Conservation (phyloP, 2,329 filamentous ascomycete genomes). For the Fusarium odoratissimum region DNA sequence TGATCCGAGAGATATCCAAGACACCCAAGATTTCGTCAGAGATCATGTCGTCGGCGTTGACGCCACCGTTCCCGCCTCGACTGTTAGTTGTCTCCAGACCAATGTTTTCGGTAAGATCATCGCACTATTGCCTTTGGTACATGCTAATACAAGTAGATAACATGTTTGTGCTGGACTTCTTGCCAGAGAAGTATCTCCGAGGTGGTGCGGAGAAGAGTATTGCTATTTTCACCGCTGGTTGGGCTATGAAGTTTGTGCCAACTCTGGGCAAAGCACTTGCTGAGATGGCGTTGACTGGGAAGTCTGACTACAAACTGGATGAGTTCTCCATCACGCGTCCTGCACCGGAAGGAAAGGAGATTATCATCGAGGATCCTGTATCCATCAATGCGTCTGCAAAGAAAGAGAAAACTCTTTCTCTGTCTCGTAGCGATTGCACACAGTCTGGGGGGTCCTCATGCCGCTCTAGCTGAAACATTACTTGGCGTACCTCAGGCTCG, state of each 20-base stretch:
- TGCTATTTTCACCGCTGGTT: slow-evolving; percentile 22
- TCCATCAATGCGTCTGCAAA: background rate
- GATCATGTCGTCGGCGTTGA: slow-evolving; percentile 26
- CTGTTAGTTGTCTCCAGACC: slow-evolving; percentile 24
- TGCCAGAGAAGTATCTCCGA: slow-evolving; percentile 21
- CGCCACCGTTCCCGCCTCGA: slow-evolving; percentile 15
- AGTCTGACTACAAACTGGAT: slow-evolving; percentile 17
- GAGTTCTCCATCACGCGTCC: slow-evolving; percentile 23
- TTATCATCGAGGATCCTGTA: slow-evolving; percentile 8
- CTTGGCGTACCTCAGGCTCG: too few relatives aligned
- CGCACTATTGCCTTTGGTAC: fast-evolving
- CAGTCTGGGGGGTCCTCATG: slow-evolving; percentile 6
- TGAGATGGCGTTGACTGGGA: slow-evolving; percentile 13
- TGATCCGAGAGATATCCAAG: slow-evolving; percentile 9
- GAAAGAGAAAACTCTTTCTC: background rate
- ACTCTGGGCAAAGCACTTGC: slow-evolving; percentile 26
- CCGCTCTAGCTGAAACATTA: background rate
- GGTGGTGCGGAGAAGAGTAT: slow-evolving; percentile 22
- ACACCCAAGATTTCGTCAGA: slow-evolving; percentile 22
- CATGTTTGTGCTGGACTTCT: slow-evolving; percentile 36
- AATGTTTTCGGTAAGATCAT: slow-evolving; percentile 15
- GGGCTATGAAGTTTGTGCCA: slow-evolving; percentile 38
- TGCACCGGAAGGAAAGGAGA: slow-evolving; percentile 4
- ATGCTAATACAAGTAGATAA: slow-evolving; percentile 14
- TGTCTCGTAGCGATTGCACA: background rate